Conservation (phyloP, 352 stramenopile genomes). For the Globisporangium solare region DNA sequence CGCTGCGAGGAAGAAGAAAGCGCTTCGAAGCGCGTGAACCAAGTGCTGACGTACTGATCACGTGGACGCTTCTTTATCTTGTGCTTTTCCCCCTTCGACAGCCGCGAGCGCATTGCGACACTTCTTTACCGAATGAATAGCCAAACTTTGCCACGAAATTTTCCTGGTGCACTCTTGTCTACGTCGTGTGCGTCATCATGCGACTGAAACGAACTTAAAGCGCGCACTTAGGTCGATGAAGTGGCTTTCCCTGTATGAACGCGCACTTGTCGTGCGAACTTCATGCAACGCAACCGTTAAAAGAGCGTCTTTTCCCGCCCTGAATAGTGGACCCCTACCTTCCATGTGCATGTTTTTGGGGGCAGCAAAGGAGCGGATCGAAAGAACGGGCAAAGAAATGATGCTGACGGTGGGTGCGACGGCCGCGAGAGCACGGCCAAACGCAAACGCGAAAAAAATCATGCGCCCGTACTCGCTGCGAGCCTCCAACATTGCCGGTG, state of each 20-base stretch:
- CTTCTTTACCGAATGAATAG: too few relatives aligned
- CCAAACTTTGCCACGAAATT: too few relatives aligned
- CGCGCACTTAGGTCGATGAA: background rate
- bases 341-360: background rate
- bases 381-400: background rate
- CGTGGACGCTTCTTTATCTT: too few relatives aligned
- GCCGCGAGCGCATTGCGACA: too few relatives aligned
- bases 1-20: constrained; percentile 83
- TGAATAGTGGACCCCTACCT: background rate
- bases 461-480: background rate
- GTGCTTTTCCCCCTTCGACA: too few relatives aligned
- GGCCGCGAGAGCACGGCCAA: background rate
- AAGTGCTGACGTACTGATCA: constrained; percentile 17
- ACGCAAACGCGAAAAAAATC: constrained; percentile 1
- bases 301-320: background rate
- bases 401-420: background rate
- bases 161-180: too few relatives aligned
- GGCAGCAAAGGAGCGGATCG: background rate
- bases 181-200: too few relatives aligned
- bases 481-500: background rate
- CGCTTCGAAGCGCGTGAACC: constrained; percentile 40
- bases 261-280: background rate
- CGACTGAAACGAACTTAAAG: too few relatives aligned
- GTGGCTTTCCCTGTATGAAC: background rate
- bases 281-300: background rate